phyloP scores from a whole-genome alignment of 306 rosid genomes.

The Malus sieversii region DNA sequence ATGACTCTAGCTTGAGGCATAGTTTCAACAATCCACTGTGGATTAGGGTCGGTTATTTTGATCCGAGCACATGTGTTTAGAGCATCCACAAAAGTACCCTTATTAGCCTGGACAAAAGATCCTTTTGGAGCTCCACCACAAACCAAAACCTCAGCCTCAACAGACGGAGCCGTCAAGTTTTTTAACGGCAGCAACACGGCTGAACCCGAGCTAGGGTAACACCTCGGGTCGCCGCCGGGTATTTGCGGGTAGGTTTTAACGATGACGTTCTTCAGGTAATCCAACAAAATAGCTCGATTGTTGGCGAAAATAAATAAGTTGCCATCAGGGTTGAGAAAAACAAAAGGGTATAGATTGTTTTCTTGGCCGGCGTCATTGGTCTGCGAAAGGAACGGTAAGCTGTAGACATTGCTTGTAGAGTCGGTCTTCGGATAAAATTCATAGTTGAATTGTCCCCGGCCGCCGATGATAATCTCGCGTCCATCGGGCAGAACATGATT shows the following conservation, averaged over 20 bases:
- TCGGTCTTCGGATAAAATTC: slow-evolving; percentile 42
- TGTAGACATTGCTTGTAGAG: background rate
- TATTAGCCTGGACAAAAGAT: background rate
- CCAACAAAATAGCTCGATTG: slow-evolving; percentile 40
- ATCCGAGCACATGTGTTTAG: slow-evolving; percentile 48
- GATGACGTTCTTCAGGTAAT: slow-evolving; percentile 25
- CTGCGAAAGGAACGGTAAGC: slow-evolving; percentile 30
- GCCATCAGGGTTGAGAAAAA: slow-evolving; percentile 53
- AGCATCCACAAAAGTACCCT: slow-evolving; percentile 19
- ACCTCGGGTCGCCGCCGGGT: slow-evolving; percentile 59
- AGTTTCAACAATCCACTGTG: slow-evolving; percentile 48
- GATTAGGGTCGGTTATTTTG: slow-evolving; percentile 51
- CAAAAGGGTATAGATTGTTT: slow-evolving; percentile 60
- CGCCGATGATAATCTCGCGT: slow-evolving; percentile 51
- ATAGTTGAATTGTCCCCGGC: slow-evolving; percentile 41
- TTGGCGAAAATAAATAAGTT: slow-evolving; percentile 58
- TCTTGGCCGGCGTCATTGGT: slow-evolving; percentile 30
- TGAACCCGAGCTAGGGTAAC: slow-evolving; percentile 66
- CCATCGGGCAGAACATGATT: slow-evolving; percentile 55
- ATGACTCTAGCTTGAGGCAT: slow-evolving; percentile 55
- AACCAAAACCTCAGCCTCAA: slow-evolving; percentile 52
- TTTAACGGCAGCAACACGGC: slow-evolving; percentile 54
- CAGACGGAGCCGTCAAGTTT: background rate
- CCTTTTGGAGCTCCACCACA: slow-evolving; percentile 74
- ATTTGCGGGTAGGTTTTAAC: slow-evolving; percentile 40